A percentile compares a stretch with the other conserved stretches of the same genome.
These are phyloP conservation scores for Venturia asperata DNA, from an alignment of 2,329 filamentous ascomycete genomes.

Conservation along the genomic window DNA sequence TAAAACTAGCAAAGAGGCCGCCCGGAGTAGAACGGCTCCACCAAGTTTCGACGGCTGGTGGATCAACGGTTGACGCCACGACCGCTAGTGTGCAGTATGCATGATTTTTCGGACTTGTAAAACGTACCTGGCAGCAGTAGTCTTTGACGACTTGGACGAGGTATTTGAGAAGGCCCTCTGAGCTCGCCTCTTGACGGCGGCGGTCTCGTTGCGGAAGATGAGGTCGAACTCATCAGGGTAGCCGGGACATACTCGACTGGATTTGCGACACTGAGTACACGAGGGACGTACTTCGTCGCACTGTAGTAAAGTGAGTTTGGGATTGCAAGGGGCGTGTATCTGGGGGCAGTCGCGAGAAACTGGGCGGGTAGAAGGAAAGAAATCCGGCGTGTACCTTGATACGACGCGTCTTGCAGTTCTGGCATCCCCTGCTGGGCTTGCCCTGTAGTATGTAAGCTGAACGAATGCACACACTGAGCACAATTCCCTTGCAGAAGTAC, in stretches of 20 bases:
- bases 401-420: slow-evolving; percentile 65
- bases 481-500: not conserved
- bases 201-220: slow-evolving; percentile 65
- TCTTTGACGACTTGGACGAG: slow-evolving; percentile 18
- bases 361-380: slow-evolving; percentile 16
- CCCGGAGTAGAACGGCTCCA: not conserved
- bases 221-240: slow-evolving; percentile 67
- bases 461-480: not conserved
- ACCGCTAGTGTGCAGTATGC: not conserved
- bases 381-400: slow-evolving; percentile 55
- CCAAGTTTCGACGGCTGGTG: not conserved
- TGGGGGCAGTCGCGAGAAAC: slow-evolving; percentile 5
- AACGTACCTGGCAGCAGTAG: slow-evolving; percentile 24
- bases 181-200: slow-evolving; percentile 57
- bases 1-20: not conserved
- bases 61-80: not conserved
- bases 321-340: not conserved
- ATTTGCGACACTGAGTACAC: slow-evolving; percentile 59
- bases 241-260: slow-evolving; percentile 56
- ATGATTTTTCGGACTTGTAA: slow-evolving; percentile 23
- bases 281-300: slow-evolving; percentile 62
- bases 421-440: slow-evolving; percentile 50
- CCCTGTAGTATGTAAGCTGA: slow-evolving; percentile 22
- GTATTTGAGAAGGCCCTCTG: slow-evolving; percentile 36
- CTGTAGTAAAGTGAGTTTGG: slow-evolving; percentile 33